Evolutionary conservation across 1,139 yeast genomes (phyloP).

Genomic region (Taphrina confusa): DNA sequence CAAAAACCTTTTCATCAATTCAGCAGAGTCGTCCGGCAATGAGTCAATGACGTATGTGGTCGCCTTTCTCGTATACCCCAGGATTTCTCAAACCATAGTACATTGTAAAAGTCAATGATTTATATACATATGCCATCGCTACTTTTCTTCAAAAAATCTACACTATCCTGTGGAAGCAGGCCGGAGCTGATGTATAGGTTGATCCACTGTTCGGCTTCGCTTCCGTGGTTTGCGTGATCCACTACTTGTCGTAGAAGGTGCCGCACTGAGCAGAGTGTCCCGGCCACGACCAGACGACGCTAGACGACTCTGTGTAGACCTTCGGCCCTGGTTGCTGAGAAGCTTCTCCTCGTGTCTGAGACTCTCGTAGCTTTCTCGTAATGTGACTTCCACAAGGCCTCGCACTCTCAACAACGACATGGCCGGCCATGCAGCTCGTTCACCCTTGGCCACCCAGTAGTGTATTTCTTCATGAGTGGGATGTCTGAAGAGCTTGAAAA

Average conservation of each 20-base stretch:
- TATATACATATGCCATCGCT: neutral
- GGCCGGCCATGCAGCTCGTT: conserved; percentile 90
- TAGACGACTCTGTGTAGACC: neutral
- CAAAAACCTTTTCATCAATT: too few relatives aligned
- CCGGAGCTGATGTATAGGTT: too few relatives aligned
- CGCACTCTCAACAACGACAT: conserved; percentile 83
- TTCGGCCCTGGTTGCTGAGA: neutral
- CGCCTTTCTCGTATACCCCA: conserved; percentile 2
- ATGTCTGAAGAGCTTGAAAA: conserved; percentile 72
- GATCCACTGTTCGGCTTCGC: neutral
- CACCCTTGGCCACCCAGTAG: conserved; percentile 90
- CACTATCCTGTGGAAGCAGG: too few relatives aligned
- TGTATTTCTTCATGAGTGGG: conserved; percentile 71
- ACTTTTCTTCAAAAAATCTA: too few relatives aligned
- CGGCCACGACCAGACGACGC: neutral
- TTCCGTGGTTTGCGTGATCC: conserved; percentile 1
- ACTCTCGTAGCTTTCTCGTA: conserved; percentile 51
- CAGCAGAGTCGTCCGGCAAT: neutral
- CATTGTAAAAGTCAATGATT: neutral
- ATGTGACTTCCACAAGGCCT: conserved; percentile 83
- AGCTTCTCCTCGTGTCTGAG: conserved; percentile 14
- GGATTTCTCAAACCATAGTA: neutral
- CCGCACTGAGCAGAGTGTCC: neutral
- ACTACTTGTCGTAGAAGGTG: neutral
- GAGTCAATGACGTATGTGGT: conserved; percentile 3